Base-by-base conservation (phyloP, 2,329 filamentous ascomycete species). In the Pseudopyricularia javanii region DNA sequence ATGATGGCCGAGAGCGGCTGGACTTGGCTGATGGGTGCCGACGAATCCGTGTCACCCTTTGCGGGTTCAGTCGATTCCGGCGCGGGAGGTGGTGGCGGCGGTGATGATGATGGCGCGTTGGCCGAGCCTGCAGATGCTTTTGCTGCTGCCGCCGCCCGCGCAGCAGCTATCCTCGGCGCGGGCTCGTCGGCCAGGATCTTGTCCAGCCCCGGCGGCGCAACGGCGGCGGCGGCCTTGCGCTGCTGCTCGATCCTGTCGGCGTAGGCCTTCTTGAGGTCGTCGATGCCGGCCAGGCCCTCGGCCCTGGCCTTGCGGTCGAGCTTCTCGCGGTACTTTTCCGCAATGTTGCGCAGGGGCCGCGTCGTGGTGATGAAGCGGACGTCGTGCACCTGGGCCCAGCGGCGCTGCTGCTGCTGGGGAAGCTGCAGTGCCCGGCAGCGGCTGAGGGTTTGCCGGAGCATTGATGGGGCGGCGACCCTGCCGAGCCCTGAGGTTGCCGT, bases 331-430 rank as follows among this genome's bases (percentile, higher is more conserved):
- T 98, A 98, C 68, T 88, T 94, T 58, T 95, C 89, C 58, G 88
- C 66, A 37, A 96, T 74, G 60, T 78, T 77, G 24, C 14, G 55
- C 11, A 26, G 54, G 48, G 83, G 76, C 54, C 80, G 73, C 54
- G 80, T 87, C 15, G 89, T 93, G 56, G 86, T 86, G 47, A 95
- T 79, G 74, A 91, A 95, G 58, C 91, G 88, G 49, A 95, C 83
- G 68, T 96, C 88, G 68, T 94, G 88, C 30, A 96, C 90, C 62
- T 88, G 88, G 2, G 91, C 91, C 86, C 88, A 94, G 65, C 91
- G 82, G 11, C 37, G 37, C 53, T 85, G 81, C 68, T 96, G 91
- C 59, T 71, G 51, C 30, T 28, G 28, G 33, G 8, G n/a, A n/a
- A 43, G 37, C 6, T 37, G 33, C 17, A 15, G 33, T 7, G 35